These are phyloP conservation scores for Sparassis latifolia DNA, from an alignment of 1,284 basidiomycete species.

Conservation along the genomic window DNA sequence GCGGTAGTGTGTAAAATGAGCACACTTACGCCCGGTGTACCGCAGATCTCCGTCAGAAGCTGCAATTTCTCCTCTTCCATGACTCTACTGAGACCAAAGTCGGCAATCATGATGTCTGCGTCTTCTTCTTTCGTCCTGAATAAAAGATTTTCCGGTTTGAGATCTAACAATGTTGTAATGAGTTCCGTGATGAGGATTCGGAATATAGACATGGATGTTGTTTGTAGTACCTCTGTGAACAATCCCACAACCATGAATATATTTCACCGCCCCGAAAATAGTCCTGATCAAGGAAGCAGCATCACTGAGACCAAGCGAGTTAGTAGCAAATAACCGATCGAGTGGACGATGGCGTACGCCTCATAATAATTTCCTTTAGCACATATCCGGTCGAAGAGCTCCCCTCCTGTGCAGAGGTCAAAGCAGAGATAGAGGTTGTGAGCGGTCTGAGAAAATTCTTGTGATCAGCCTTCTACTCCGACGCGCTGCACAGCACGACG, in stretches of 20 bases:
- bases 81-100: conserved; percentile 89
- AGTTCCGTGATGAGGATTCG: not conserved
- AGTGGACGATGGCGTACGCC: conserved; percentile 44
- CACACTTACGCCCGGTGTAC: conserved; percentile 68
- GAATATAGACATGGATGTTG: not conserved
- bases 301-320: conserved; percentile 47
- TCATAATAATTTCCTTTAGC: conserved; percentile 97
- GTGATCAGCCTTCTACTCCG: not conserved
- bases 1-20: conserved; percentile 7
- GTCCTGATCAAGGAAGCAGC: conserved; percentile 87
- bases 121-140: conserved; percentile 90
- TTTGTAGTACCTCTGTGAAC: conserved; percentile 77
- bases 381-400: conserved; percentile 98
- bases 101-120: conserved; percentile 94
- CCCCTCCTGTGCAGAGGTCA: conserved; percentile 96
- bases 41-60: conserved; percentile 91
- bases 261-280: conserved; percentile 83
- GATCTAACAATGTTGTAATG: conserved; percentile 41
- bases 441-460: conserved; percentile 50
- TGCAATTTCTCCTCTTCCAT: conserved; percentile 90
- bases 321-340: not conserved
- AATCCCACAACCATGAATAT: conserved; percentile 90
- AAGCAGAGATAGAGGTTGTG: conserved; percentile 95
- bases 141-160: conserved; percentile 96
- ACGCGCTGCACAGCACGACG: not conserved